These are phyloP conservation scores for Cercophora sp. DNA, from an alignment of 495 filamentous ascomycete genomes.

Conservation along the genomic window DNA sequence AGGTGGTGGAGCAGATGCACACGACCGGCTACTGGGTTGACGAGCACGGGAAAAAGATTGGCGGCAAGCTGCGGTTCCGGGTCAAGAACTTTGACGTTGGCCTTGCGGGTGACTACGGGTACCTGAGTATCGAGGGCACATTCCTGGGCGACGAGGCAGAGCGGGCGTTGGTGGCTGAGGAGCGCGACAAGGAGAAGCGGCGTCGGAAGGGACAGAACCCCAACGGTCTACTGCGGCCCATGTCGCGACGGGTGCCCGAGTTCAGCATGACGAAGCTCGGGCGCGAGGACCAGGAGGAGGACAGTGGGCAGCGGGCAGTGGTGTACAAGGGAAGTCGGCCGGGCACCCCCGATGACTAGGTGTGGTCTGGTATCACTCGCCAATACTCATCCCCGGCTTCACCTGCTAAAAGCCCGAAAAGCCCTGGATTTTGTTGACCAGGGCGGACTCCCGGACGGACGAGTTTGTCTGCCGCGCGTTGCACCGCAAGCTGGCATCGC, in stretches of 20 bases:
- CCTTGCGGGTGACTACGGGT: constrained; percentile 46
- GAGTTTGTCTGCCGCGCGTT: too few species aligned
- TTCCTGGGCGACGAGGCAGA: constrained; percentile 43
- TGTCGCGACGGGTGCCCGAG: constrained; percentile 39
- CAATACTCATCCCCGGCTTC: constrained; percentile 19
- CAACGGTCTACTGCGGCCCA: constrained; percentile 27
- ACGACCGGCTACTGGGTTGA: constrained; percentile 49
- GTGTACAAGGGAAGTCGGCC: constrained; percentile 31
- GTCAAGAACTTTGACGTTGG: constrained; percentile 50
- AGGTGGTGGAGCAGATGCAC: constrained; percentile 40
- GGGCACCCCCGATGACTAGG: constrained; percentile 36
- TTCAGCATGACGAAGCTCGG: constrained; percentile 48
- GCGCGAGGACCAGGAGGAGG: constrained; percentile 37
- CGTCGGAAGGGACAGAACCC: constrained; percentile 30
- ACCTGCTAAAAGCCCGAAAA: not conserved
- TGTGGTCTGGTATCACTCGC: constrained; percentile 28
- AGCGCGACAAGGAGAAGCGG: constrained; percentile 33
- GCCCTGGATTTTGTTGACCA: constrained; percentile 4
- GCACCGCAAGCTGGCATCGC: too few species aligned
- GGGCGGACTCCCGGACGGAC: not conserved
- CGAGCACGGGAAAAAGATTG: constrained; percentile 31
- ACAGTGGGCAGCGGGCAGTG: constrained; percentile 24
- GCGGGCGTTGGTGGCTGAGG: constrained; percentile 28
- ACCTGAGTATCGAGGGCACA: constrained; percentile 46
- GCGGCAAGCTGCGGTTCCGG: constrained; percentile 43